Base-by-base conservation (phyloP, 2,329 filamentous ascomycete genomes). In the Setomelanomma holmii region DNA sequence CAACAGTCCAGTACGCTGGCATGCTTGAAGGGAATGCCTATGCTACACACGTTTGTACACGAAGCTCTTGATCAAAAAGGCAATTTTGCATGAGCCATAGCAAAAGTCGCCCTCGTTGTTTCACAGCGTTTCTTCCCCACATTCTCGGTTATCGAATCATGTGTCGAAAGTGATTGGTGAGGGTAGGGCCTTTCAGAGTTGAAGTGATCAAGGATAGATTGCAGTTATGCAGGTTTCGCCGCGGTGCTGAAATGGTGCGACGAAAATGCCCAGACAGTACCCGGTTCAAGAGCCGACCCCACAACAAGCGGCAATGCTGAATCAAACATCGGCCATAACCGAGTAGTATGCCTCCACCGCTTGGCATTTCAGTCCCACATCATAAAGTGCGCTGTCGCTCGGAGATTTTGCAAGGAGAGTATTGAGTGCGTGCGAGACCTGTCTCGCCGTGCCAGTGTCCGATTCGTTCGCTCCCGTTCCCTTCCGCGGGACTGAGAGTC, bases 21-120 rank as follows among this genome's bases (percentile, higher is more conserved):
- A 42, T 43, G 53, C 48, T 51, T 45, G 40, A 49, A 55, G 19
- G 43, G 48, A 51, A 42, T 36, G 11, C 16, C 21, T 33, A 1
- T 24, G 38, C 20, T 19, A 10, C 10, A 8, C 24, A n/a, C 34
- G 14, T 20, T 21, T 40, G 17, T 30, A 12, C 11, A 4, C 33
- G 10, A 14, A 17, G 40, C 23, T 8, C 27, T 21, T 16, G n/a
- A 2, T 17, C 19, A 27, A 39, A 43, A 10, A 14, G 21, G 40
- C 21, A 38, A 11, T 4, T 22, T 19, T 20, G 22, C 12, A 17
- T 43, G 20, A 22, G 19, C 22, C 21, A 17, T 44, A 20, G 24
- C 33, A 33, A 39, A 33, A 24, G 38, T 33, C 24, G 12, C n/a
- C n/a, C 16, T 27, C 40, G 27, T 49, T 34, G 36, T 33, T 20